Evolutionary conservation across 2,329 filamentous ascomycete species (phyloP), one percentile per base, ranked within the genome.

Genomic region (Elsinoe arachidis): DNA sequence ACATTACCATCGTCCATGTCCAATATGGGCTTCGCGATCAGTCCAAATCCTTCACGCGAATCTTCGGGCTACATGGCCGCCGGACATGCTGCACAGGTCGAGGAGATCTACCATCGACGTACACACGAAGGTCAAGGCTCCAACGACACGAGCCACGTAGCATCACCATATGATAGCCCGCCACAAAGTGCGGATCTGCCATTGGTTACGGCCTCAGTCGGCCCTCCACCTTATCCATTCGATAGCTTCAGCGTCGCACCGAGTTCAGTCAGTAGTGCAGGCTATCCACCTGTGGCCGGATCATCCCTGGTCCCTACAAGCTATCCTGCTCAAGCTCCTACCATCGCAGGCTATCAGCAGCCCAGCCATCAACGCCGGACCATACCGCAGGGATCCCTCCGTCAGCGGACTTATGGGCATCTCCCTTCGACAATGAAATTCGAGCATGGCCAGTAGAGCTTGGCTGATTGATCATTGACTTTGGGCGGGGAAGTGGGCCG

Each of bases 1-100:
- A 65, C 67, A 7, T 63, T 71, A 53, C 67, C 69, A 14, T 62
- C 65, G 19, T 60, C 61, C 1, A 58, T 62, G 58, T 34, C 54
- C 2, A 47, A 56, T 19, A 38, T 46, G 26, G 41, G 54, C 15
- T 46, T 23, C 15, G 54, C 41, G 2, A 23, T 56, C 17, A 56
- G 43, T 33, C 54, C 49, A 14, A 53, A 39, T n/a, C 49, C 19
- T 2, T 53, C 49, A 6, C 33, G 38, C 10, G 33, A 35, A 15
- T 39, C 49, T 3, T 19, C 49, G 2, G 12, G 49, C 49, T 53
- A 53, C 17, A 26, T 53, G 15, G 19, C 6, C 12, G 34, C 49
- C n/a, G 34, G 49, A 2, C 49, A 26, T 37, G n/a, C 17, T 12
- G 49, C 30, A 26, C 49, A 53, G 10, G 34, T 53, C 5, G 49